Conservation (phyloP, 352 stramenopile genomes). For the Pythium phragmiticola region DNA sequence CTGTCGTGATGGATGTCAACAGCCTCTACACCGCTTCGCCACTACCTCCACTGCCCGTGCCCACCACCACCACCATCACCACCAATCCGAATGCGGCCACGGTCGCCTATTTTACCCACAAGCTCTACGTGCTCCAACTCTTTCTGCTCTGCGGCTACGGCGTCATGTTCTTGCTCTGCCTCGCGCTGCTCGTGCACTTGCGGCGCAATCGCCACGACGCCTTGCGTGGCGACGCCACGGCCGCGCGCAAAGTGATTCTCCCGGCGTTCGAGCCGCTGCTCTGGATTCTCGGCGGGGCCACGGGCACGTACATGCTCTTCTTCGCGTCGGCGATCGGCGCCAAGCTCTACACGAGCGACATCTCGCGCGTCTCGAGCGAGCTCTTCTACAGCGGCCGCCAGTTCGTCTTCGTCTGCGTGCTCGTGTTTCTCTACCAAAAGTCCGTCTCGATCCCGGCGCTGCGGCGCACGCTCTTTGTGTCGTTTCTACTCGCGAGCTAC, state of each 20-base stretch:
- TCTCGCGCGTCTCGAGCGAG: conserved; percentile 38
- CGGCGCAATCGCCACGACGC: conserved; percentile 49
- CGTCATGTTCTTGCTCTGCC: conserved; percentile 28
- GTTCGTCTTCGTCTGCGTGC: conserved; percentile 44
- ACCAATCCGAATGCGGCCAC: not conserved
- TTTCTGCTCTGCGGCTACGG: conserved; percentile 24
- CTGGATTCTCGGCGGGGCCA: conserved; percentile 36
- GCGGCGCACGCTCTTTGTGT: conserved; percentile 38
- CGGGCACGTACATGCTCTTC: conserved; percentile 15
- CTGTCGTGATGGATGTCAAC: not conserved
- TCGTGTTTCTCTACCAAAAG: conserved; percentile 64
- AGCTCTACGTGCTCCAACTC: conserved; percentile 20
- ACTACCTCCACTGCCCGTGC: not conserved
- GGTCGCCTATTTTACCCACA: conserved; percentile 19
- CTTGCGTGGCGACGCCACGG: conserved; percentile 43
- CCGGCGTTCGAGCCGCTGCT: conserved; percentile 69
- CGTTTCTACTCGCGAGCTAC: conserved; percentile 47
- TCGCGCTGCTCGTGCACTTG: conserved; percentile 47
- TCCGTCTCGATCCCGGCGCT: conserved; percentile 56
- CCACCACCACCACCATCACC: not conserved
- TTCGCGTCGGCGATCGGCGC: conserved; percentile 38
- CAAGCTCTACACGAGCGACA: conserved; percentile 28
- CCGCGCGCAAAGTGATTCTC: conserved; percentile 62
- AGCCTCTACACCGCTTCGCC: not conserved
- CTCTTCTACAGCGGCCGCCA: conserved; percentile 50